Evolutionary conservation across 2,329 filamentous ascomycete genomes (phyloP), one percentile per base, ranked within the genome.

Genomic region (Talaromyces amestolkiae): DNA sequence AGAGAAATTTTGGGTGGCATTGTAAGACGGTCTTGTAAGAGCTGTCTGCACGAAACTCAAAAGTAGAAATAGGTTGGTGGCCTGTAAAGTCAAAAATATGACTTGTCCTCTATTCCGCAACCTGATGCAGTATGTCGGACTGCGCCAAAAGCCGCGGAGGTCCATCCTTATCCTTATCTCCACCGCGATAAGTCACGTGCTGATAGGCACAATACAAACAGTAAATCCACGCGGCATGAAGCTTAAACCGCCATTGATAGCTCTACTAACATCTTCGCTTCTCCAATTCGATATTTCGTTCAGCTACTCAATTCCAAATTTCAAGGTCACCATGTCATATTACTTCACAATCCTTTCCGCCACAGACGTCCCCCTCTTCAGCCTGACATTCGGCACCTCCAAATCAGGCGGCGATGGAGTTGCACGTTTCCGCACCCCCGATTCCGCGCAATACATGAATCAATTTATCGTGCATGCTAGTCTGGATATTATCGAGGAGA

Each of bases 291-390:
- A n/a, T 43, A n/a, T 22, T 10, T 13, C 10, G 17, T 11, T 31
- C 19, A 22, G 43, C 15, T 7, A 59, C 3, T 59, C n/a, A 31
- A 19, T n/a, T 31, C 35, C 22, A 3, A 33, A 31, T 5, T 45
- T 6, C 7, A 45, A 8, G n/a, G 15, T 17, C 39, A 61, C 6
- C n/a, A 98, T 98, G 95, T 97, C 93, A 67, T 99, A 98, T 85
- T 97, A 97, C 83, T 98, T 99, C 81, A 91, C 91, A 75, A 97
- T 99, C 72, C 88, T 99, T 78, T 95, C 93, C 75, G 96, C 93
- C 24, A 91, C 92, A 73, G 95, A 99, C 83, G 96, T 94, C 76
- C 94, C 95, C 39, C 87, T 99, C 71, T 99, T 98, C 82, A 94
- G 96, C 81, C 88, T 96, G 79, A 93, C 97, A 76, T 99, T 99